These are phyloP conservation scores for Hygrophila difformis DNA, from an alignment of 257 asterid genomes.

Conservation along the genomic window DNA sequence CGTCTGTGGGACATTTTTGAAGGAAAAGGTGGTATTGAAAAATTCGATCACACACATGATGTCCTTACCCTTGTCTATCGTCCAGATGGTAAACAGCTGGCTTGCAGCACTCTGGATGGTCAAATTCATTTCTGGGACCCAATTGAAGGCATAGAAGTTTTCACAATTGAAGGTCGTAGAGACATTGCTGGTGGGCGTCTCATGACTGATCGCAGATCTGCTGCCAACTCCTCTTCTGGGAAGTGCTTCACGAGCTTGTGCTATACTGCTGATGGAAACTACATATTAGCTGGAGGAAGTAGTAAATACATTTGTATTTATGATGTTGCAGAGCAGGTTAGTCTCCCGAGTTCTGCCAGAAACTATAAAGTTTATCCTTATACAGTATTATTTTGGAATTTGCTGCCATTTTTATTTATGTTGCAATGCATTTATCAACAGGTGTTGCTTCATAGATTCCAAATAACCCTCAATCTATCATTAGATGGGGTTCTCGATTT, in stretches of 20 bases:
- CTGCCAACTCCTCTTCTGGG: constrained; percentile 81
- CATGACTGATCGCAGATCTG: constrained; percentile 91
- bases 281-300: constrained; percentile 94
- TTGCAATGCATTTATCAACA: constrained; percentile 17
- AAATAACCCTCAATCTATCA: constrained; percentile 75
- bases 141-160: constrained; percentile 67
- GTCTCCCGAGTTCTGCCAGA: constrained; percentile 11
- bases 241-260: constrained; percentile 88
- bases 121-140: constrained; percentile 98
- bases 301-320: constrained; percentile 96
- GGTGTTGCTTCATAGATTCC: constrained; percentile 89
- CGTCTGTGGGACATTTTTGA: constrained; percentile 95
- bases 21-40: constrained; percentile 88
- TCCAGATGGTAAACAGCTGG: constrained; percentile 95
- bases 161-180: constrained; percentile 91
- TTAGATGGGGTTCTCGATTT: constrained; percentile 91
- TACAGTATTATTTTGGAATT: neutral
- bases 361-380: neutral
- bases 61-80: constrained; percentile 85
- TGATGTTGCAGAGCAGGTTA: constrained; percentile 92
- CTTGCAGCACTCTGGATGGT: constrained; percentile 92
- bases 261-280: constrained; percentile 97
- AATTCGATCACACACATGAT: constrained; percentile 82
- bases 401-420: constrained; percentile 1
- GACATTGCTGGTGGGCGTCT: constrained; percentile 99